phyloP scores from a whole-genome alignment of 352 stramenopile species.

The Phytophthora ramorum region DNA sequence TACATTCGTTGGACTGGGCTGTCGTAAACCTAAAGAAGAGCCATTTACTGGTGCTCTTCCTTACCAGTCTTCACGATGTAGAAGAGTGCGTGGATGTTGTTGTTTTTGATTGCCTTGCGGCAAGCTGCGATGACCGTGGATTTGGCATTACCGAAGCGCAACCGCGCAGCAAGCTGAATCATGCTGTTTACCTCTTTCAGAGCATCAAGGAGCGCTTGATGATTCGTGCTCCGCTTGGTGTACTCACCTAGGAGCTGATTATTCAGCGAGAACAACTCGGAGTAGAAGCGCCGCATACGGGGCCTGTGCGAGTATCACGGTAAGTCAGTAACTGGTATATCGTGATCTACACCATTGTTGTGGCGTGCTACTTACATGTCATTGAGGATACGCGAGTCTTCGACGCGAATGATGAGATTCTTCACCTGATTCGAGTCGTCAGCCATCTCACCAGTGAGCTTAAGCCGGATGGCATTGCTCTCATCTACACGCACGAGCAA shows the following conservation, averaged over 20 bases:
- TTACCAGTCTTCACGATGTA: constrained; percentile 89
- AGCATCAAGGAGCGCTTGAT: constrained; percentile 88
- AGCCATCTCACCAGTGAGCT: constrained; percentile 93
- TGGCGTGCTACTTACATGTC: constrained; percentile 82
- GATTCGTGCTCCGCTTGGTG: constrained; percentile 92
- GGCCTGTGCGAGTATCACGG: constrained; percentile 34
- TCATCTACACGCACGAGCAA: constrained; percentile 84
- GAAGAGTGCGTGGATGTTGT: constrained; percentile 88
- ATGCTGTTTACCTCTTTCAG: constrained; percentile 94
- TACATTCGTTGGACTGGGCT: constrained; percentile 7
- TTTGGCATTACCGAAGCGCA: constrained; percentile 90
- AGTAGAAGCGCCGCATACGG: constrained; percentile 89
- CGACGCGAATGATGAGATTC: constrained; percentile 89
- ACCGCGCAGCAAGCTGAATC: constrained; percentile 89
- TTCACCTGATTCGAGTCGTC: constrained; percentile 94
- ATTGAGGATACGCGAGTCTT: constrained; percentile 92
- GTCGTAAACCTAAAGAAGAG: background rate
- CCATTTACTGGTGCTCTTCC: constrained; percentile 72
- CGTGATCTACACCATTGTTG: background rate
- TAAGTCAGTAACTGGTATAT: background rate
- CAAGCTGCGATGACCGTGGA: constrained; percentile 83
- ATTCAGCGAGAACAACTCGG: constrained; percentile 93
- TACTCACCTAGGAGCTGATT: constrained; percentile 92
- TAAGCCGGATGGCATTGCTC: constrained; percentile 89
- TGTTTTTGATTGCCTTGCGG: constrained; percentile 91